These are phyloP conservation scores for Leishmania turanica DNA, from an alignment of 208 protist species.

Conservation along the genomic window DNA sequence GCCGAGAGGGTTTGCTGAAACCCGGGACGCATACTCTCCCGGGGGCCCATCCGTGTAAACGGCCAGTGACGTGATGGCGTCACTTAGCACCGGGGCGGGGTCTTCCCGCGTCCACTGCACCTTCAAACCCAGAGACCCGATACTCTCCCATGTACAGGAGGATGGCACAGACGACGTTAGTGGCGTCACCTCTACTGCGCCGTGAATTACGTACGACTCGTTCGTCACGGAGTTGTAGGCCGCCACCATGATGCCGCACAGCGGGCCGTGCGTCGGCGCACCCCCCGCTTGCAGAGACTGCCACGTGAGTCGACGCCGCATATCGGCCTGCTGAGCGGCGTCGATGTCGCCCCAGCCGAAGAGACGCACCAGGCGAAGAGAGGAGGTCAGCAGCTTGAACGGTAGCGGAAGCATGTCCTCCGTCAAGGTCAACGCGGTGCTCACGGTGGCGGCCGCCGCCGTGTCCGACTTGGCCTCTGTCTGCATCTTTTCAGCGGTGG, in stretches of 20 bases:
- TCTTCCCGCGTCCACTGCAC: conserved; percentile 20
- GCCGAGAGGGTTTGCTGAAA: conserved; percentile 35
- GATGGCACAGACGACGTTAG: neutral
- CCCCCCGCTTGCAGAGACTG: conserved; percentile 26
- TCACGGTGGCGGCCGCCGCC: neutral
- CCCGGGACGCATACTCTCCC: neutral
- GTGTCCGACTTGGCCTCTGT: neutral
- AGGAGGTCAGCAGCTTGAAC: conserved; percentile 76
- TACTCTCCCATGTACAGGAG: neutral
- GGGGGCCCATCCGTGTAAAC: conserved; percentile 2
- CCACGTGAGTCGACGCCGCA: conserved; percentile 30
- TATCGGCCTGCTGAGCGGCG: conserved; percentile 22
- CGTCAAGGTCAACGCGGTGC: conserved; percentile 32
- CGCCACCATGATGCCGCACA: conserved; percentile 53
- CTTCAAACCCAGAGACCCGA: conserved; percentile 18
- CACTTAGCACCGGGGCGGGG: conserved; percentile 43
- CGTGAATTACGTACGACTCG: conserved; percentile 48
- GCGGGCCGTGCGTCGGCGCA: conserved; percentile 16
- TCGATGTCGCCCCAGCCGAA: conserved; percentile 68
- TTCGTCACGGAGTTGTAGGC: conserved; percentile 57
- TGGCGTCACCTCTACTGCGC: conserved; percentile 30
- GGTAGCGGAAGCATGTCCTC: conserved; percentile 49
- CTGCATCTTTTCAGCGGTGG: neutral
- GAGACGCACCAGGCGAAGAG: conserved; percentile 76
- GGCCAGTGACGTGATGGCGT: conserved; percentile 60